Base-by-base conservation (phyloP, 1,284 basidiomycete species). In the Thecaphora thlaspeos region DNA sequence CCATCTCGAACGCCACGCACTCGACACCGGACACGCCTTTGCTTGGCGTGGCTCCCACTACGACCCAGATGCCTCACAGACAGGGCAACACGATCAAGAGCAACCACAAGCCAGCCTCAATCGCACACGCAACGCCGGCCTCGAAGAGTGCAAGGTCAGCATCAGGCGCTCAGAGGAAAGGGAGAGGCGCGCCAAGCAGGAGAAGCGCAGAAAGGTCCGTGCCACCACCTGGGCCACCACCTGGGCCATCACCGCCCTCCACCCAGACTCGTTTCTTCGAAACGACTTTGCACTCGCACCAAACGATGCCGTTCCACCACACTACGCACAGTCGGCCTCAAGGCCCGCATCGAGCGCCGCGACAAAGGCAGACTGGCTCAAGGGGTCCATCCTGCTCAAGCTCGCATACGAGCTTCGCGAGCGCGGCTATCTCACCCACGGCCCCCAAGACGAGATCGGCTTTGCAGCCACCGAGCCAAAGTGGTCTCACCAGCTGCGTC, bases 1-100 rank as follows among this genome's bases (percentile, higher is more conserved):
- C 48, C 80, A 82, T 0, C 78, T 90, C 10, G 87, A 88, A 68
- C 51, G 63, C 2, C 78, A 80, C 19, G 41, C 56, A 2, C 78
- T 88, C 7, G 83, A 88, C 62, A 76, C 85, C 3, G 79, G 57
- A 1, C 82, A 82, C 21, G 55, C 60, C 23, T 60, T 61, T 21
- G 40, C 55, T 1, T 81, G 80, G 78, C 61, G 48, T 41, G 57
- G 57, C 12, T 10, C 36, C 2, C 21, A 41, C n/a, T 43, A 51
- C 1, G 40, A 56, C 3, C 46, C 57, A 22, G 62, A 65, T n/a
- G n/a, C n/a, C n/a, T n/a, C n/a, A n/a, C n/a, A n/a, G n/a, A n/a
- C n/a, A n/a, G n/a, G n/a, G n/a, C n/a, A n/a, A n/a, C n/a, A n/a
- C n/a, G n/a, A n/a, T n/a, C n/a, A n/a, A n/a, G n/a, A n/a, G n/a